Conservation (phyloP, 2,329 filamentous ascomycete genomes). For the Penicillium digitatum region DNA sequence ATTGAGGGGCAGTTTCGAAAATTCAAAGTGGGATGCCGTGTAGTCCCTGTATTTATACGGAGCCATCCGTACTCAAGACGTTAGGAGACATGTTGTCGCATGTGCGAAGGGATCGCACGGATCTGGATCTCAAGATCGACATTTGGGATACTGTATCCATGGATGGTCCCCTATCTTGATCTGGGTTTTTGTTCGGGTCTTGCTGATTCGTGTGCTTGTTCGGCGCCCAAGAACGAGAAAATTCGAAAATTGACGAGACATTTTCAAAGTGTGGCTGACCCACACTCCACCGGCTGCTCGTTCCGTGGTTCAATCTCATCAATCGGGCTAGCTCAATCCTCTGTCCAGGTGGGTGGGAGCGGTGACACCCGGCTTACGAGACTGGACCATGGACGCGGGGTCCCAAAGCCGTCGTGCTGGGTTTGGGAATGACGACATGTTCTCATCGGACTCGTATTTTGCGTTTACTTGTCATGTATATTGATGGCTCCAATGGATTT, state of each 20-base stretch:
- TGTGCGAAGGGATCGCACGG: not conserved
- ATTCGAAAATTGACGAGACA: not conserved
- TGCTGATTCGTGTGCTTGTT: not conserved
- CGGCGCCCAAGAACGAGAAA: not conserved
- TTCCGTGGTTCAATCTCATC: constrained; percentile 2
- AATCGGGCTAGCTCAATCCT: constrained; percentile 1
- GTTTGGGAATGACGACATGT: constrained; percentile 19
- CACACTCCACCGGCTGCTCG: not conserved
- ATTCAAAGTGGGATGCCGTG: not conserved
- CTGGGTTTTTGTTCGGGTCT: not conserved
- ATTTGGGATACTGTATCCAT: not conserved
- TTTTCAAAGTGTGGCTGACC: not conserved
- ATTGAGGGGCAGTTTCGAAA: not conserved
- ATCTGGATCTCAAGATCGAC: not conserved
- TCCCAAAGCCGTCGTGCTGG: constrained; percentile 17
- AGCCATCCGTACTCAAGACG: not conserved
- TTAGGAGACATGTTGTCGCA: too few relatives aligned
- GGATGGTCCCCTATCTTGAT: not conserved
- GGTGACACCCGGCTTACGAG: constrained; percentile 3
- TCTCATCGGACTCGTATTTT: not conserved
- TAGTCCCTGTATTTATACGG: not conserved
- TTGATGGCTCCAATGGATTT: not conserved
- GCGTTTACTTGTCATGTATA: not conserved
- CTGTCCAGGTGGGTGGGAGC: not conserved
- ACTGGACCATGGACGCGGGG: constrained; percentile 11